Evolutionary conservation across 2,329 filamentous ascomycete species (phyloP), one percentile per base, ranked within the genome.

Genomic region (Metarhizium humberi): DNA sequence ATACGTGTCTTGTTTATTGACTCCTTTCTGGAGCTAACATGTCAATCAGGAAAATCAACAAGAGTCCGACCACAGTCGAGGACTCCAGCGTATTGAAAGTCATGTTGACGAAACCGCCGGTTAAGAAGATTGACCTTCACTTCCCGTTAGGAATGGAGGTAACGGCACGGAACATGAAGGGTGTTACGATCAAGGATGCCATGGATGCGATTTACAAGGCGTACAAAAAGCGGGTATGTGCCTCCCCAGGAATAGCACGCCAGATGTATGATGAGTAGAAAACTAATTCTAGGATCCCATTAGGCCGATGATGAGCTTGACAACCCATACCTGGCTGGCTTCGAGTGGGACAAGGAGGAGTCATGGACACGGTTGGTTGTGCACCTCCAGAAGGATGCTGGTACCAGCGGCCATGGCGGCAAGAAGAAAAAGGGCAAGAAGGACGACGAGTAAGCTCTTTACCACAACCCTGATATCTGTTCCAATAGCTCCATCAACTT

Each of bases 121-220:
- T 97, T 72, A 95, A 94, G 81, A 92, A 90, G 78, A 92, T 97
- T 73, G 91, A 96, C 73, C 80, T 97, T 50, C 85, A 91, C 74
- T 96, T 95, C 79, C 89, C 90, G 16, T 78, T 95, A 53, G 92
- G 92, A 52, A 81, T 94, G 55, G 86, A 92, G 67, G 88, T 96
- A 62, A 89, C 87, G 36, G 92, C 91, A 68, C 84, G 92, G 67
- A 97, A 96, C 75, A 77, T 92, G 65, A 92, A 92, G 73, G 92
- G 92, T 55, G 91, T 97, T 63, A 97, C 92, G 56, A 92, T 97
- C 79, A 96, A 96, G 79, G 92, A 97, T 73, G 91, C 91, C 56
- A 71, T 96, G 71, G 92, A 96, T 71, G 92, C 90, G 66, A 96
- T 97, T 74, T 80, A 96, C 80, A 96, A 96, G 79, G 83, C 88